Evolutionary conservation across 768 basidiomycete species (phyloP), one percentile per base, ranked within the genome.

Genomic region (Trametes cubensis): DNA sequence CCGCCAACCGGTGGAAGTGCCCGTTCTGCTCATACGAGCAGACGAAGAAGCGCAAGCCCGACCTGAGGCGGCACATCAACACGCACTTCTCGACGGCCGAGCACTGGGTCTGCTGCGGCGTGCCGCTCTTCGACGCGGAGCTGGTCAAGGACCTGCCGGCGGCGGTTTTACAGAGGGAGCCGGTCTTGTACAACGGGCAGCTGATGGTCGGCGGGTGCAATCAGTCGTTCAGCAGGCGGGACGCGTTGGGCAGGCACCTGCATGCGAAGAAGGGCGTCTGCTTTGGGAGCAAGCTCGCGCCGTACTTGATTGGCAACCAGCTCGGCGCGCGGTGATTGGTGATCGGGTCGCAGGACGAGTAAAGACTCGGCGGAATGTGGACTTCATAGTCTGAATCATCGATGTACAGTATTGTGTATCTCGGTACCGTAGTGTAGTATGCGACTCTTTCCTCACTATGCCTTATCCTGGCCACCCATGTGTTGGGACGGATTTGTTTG

Each of bases 401-500:
- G 2, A 34, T 34, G 34, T 34, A 34, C 34, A 34, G 34, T 34
- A 34, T 34, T 11, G 10, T 34, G 34, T 34, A 34, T 6, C 34
- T 34, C 34, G 4, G 34, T 34, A 34, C 34, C 5, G 34, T 34
- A 34, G 34, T 34, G 34, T 34, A 34, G 34, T 34, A 34, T 34
- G 34, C 34, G 11, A 7, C 34, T 34, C 34, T 34, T 34, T 34
- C 34, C 34, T 34, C 34, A 34, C 34, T 34, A 2, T 10, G 11
- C 6, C 28, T 4, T 28, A 5, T 34, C 6, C 34, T 34, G 2
- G 10, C 10, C 11, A 11, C 34, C 34, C 34, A 34, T 10, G 34
- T 10, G 34, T 34, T 4, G 3, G 4, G 11, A 86, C 26, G 90
- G 85, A 69, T 81, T 89, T 58, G 84, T 84, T 40, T 80, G n/a